Conservation (phyloP, 208 protist genomes). For the Balamuthia mandrillaris region DNA sequence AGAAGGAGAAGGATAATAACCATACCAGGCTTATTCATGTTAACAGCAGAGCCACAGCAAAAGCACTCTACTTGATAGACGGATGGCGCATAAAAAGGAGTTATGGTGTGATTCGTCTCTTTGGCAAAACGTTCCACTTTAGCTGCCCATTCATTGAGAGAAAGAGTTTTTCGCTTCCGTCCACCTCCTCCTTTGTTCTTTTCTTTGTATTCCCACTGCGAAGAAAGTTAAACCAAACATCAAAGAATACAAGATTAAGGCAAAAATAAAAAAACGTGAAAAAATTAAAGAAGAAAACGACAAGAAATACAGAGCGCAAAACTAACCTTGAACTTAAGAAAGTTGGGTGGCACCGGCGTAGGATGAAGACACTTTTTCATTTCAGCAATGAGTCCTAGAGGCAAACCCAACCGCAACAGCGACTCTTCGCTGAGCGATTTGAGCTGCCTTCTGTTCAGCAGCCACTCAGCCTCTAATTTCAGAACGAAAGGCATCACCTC, state of each 20-base stretch:
- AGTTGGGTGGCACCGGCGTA: neutral
- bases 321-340: neutral
- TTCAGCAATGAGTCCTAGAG: neutral
- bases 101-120: neutral
- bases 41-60: conserved; percentile 1
- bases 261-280: neutral
- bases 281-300: neutral
- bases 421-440: neutral
- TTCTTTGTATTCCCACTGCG: neutral
- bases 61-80: conserved; percentile 14
- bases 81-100: neutral
- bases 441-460: neutral
- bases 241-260: no score
- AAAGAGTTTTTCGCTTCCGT: neutral
- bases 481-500: neutral
- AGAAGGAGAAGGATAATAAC: neutral
- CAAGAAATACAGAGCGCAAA: neutral
- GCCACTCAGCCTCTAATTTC: neutral
- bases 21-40: conserved; percentile 12
- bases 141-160: neutral
- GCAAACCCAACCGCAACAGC: neutral
- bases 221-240: no score
- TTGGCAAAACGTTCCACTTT: neutral
- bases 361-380: neutral
- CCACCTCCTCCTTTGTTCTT: neutral